Evolutionary conservation across 257 asterid genomes (phyloP).

Genomic region (Gentiana dahurica): DNA sequence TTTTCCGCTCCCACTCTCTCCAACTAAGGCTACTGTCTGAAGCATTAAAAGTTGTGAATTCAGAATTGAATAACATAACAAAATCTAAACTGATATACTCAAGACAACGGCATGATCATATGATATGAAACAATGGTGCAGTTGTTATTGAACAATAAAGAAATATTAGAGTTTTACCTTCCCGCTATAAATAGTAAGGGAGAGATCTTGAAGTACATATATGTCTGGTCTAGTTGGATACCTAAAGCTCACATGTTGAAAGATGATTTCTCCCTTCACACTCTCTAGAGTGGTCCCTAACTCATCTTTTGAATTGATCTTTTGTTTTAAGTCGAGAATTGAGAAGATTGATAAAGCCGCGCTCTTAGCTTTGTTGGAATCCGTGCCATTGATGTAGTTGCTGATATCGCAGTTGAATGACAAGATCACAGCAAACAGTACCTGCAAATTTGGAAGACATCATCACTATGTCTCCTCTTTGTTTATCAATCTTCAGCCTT

Average conservation of each 20-base stretch:
- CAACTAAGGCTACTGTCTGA: slow-evolving; percentile 56
- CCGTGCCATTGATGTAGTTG: slow-evolving; percentile 65
- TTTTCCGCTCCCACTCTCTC: slow-evolving; percentile 91
- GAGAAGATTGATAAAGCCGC: slow-evolving; percentile 77
- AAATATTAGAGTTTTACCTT: neutral
- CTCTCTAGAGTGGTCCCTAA: slow-evolving; percentile 32
- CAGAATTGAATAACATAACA: neutral
- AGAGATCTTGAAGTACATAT: neutral
- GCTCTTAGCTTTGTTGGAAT: slow-evolving; percentile 67
- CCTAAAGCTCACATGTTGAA: slow-evolving; percentile 48
- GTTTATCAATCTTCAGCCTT: neutral
- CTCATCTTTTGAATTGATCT: slow-evolving; percentile 57
- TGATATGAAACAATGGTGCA: too few species aligned
- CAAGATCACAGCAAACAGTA: slow-evolving; percentile 75
- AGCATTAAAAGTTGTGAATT: neutral
- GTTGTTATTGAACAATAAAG: neutral
- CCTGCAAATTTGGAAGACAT: slow-evolving; percentile 31
- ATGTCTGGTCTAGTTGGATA: slow-evolving; percentile 28
- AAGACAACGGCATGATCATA: too few species aligned
- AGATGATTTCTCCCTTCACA: slow-evolving; percentile 62
- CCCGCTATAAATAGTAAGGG: neutral
- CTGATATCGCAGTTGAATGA: slow-evolving; percentile 71
- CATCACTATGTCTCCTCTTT: neutral
- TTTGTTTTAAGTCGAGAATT: slow-evolving; percentile 56
- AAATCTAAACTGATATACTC: too few species aligned